These are phyloP conservation scores for Chlorella sp. DNA, from an alignment of 139 green algal genomes.

Conservation along the genomic window DNA sequence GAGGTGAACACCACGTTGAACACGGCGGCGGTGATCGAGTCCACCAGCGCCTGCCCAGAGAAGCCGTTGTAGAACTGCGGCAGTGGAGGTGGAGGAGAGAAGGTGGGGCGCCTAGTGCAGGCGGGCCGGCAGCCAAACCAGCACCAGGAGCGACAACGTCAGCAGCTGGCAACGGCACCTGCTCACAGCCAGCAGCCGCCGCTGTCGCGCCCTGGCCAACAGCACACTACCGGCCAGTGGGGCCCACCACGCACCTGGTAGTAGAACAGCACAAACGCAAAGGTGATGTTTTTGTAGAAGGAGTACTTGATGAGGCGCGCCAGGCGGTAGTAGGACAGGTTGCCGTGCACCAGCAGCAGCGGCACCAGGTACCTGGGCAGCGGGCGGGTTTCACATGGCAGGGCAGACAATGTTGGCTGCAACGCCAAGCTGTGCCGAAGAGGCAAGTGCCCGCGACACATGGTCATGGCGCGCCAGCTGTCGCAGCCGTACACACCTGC, in stretches of 20 bases:
- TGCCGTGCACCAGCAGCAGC: conserved; percentile 95
- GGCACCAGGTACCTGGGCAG: conserved; percentile 82
- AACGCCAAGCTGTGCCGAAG: no score
- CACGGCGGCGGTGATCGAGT: conserved; percentile 61
- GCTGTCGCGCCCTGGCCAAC: no score
- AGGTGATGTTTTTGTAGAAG: conserved; percentile 99
- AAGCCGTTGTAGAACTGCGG: conserved; percentile 42
- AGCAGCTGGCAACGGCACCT: no score
- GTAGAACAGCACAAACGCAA: conserved; percentile 87
- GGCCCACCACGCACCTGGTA: conserved; percentile 52
- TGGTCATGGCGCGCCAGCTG: no score
- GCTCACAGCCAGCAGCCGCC: no score
- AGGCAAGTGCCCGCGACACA: no score
- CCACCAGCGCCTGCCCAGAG: conserved; percentile 57
- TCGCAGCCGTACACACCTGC: no score
- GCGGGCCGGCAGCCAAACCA: neutral
- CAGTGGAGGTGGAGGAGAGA: neutral
- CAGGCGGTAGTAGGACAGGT: conserved; percentile 89
- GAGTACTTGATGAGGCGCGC: conserved; percentile 91
- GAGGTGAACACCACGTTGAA: conserved; percentile 82
- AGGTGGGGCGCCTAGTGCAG: neutral
- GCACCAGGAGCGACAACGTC: neutral
- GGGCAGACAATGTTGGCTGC: no score
- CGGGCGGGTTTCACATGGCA: neutral
- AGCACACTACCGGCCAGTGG: no score